A percentile compares a stretch with the other conserved stretches of the same genome.
Evolutionary conservation across 108 stramenopile genomes (phyloP).

Genomic region (Epithemia pelagica): DNA sequence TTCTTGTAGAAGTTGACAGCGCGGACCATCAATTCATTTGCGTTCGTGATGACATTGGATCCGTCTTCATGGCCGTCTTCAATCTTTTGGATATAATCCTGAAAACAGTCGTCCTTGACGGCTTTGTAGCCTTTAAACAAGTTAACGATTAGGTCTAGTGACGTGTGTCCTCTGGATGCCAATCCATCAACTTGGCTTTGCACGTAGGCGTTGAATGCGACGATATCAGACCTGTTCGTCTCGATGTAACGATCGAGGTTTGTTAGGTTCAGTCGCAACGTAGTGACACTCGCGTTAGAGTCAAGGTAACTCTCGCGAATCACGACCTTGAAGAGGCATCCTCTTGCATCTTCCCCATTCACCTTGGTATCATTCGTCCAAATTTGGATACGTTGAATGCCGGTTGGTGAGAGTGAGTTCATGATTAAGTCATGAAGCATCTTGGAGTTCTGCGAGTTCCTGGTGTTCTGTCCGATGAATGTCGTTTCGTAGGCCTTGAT

Average conservation of each 20-base stretch:
- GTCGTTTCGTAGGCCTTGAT: too few relatives aligned
- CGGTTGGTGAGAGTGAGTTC: too few relatives aligned
- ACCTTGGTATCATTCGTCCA: too few relatives aligned
- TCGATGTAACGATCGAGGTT: slow-evolving; percentile 19
- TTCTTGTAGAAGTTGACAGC: slow-evolving; percentile 2
- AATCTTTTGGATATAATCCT: slow-evolving; percentile 16
- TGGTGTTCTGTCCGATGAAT: too few relatives aligned
- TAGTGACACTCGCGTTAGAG: slow-evolving; percentile 14
- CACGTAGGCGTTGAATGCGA: slow-evolving; percentile 34
- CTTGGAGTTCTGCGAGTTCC: too few relatives aligned
- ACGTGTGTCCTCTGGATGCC: slow-evolving; percentile 9
- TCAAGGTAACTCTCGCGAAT: slow-evolving; percentile 16
- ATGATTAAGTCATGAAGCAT: too few relatives aligned
- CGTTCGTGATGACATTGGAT: neutral
- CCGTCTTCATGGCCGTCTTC: slow-evolving; percentile 26
- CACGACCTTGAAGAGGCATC: slow-evolving; percentile 30
- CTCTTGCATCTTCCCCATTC: too few relatives aligned
- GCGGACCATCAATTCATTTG: slow-evolving; percentile 2
- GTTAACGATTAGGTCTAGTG: slow-evolving; percentile 17
- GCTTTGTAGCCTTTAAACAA: slow-evolving; percentile 29
- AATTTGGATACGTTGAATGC: too few relatives aligned
- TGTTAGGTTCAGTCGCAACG: slow-evolving; percentile 12
- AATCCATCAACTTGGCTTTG: neutral
- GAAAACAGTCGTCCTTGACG: slow-evolving; percentile 13
- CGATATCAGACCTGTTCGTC: too few relatives aligned